Evolutionary conservation across 1,284 basidiomycete genomes (phyloP).

Genomic region (Volvariella volvacea): DNA sequence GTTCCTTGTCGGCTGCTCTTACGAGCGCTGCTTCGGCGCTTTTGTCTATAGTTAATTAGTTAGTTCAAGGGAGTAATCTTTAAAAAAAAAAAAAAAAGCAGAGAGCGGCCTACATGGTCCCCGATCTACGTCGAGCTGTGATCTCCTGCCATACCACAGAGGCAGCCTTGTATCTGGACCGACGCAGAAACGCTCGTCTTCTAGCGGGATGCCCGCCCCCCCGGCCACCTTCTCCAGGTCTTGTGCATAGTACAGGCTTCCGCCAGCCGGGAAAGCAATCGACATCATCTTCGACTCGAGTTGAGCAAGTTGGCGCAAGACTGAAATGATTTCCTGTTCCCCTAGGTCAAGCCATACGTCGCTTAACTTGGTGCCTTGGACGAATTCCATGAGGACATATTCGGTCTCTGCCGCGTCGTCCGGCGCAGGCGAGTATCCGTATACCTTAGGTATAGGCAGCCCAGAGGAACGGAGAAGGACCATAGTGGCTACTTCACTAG

Average conservation of each 20-base stretch:
- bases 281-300: constrained; percentile 46
- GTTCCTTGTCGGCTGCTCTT: constrained; percentile 39
- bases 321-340: constrained; percentile 33
- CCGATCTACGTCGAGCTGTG: constrained; percentile 37
- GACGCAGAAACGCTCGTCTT: constrained; percentile 38
- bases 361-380: constrained; percentile 35
- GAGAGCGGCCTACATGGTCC: constrained; percentile 42
- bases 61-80: constrained; percentile 21
- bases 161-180: constrained; percentile 36
- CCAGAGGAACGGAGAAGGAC: constrained; percentile 36
- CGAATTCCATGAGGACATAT: constrained; percentile 48
- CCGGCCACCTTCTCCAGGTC: constrained; percentile 29
- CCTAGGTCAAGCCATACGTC: constrained; percentile 36
- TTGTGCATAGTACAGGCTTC: constrained; percentile 42
- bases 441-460: constrained; percentile 41
- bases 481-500: constrained; percentile 50
- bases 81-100: constrained; percentile 26
- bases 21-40: constrained; percentile 37
- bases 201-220: constrained; percentile 23
- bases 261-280: constrained; percentile 42
- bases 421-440: constrained; percentile 40
- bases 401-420: constrained; percentile 44
- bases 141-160: constrained; percentile 43
- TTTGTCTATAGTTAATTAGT: constrained; percentile 34
- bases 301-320: constrained; percentile 37